phyloP scores from a whole-genome alignment of 768 basidiomycete genomes.

The Chalciporus sphaerocephalus region DNA sequence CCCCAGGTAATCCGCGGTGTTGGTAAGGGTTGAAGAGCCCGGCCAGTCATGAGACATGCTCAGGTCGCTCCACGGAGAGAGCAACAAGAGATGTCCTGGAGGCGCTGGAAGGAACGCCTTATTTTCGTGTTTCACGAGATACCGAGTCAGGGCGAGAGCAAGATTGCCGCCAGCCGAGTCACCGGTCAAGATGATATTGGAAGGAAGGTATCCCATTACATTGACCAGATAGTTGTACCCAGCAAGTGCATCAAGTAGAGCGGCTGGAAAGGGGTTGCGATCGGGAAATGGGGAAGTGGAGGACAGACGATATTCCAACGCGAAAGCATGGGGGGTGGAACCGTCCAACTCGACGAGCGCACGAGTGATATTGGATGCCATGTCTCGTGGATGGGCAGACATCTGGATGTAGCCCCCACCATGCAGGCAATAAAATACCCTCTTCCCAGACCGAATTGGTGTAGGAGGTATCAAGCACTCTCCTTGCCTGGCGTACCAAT shows the following conservation, averaged over 20 bases:
- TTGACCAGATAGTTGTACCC: slow-evolving; percentile 70
- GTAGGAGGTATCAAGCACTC: slow-evolving; percentile 30
- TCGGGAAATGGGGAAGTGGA: slow-evolving; percentile 38
- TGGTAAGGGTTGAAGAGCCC: slow-evolving; percentile 36
- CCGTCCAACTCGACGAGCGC: slow-evolving; percentile 45
- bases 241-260: slow-evolving; percentile 68
- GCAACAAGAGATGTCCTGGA: slow-evolving; percentile 47
- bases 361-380: slow-evolving; percentile 41
- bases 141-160: slow-evolving; percentile 56
- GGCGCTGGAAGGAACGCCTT: slow-evolving; percentile 36
- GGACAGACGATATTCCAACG: slow-evolving; percentile 70
- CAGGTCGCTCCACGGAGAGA: slow-evolving; percentile 57
- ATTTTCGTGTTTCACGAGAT: slow-evolving; percentile 49
- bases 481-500: slow-evolving; percentile 49
- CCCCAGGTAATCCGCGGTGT: slow-evolving; percentile 31
- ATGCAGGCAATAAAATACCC: slow-evolving; percentile 58
- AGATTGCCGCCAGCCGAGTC: slow-evolving; percentile 81
- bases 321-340: slow-evolving; percentile 47
- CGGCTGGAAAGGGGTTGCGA: slow-evolving; percentile 65
- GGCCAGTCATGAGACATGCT: slow-evolving; percentile 35
- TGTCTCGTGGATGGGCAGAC: slow-evolving; percentile 54
- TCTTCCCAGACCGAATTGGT: slow-evolving; percentile 45
- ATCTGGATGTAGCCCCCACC: slow-evolving; percentile 55
- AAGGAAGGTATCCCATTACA: slow-evolving; percentile 50
- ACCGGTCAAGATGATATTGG: slow-evolving; percentile 61